phyloP scores from a whole-genome alignment of 371 early-diverging fungal genomes.

The Lichtheimia corymbifera region DNA sequence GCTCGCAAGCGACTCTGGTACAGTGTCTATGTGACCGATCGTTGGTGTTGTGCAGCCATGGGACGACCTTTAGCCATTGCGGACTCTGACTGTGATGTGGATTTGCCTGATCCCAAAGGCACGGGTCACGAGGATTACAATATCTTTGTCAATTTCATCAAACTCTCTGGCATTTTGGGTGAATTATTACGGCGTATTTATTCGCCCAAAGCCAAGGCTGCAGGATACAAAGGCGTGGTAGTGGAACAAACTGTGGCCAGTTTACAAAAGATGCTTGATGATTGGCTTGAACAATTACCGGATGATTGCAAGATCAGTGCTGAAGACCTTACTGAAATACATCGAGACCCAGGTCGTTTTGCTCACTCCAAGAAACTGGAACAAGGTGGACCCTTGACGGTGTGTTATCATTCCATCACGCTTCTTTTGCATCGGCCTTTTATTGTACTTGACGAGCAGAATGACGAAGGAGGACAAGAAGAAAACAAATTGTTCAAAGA shows the following conservation, averaged over 20 bases:
- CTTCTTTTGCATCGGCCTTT: constrained; percentile 59
- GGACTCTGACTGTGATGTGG: constrained; percentile 52
- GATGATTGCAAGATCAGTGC: constrained; percentile 20
- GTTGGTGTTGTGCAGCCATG: constrained; percentile 49
- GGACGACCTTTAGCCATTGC: constrained; percentile 48
- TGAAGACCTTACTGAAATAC: constrained; percentile 13
- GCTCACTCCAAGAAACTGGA: constrained; percentile 8
- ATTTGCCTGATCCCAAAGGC: constrained; percentile 28
- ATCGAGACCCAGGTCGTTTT: constrained; percentile 13
- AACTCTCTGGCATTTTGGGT: constrained; percentile 43
- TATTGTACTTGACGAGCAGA: constrained; percentile 24
- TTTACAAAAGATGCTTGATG: constrained; percentile 31
- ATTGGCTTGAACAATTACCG: constrained; percentile 39
- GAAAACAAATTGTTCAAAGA: constrained; percentile 36
- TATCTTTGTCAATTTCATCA: constrained; percentile 41
- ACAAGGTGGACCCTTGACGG: constrained; percentile 48
- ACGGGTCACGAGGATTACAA: constrained; percentile 23
- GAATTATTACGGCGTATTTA: constrained; percentile 44
- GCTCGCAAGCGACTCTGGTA: constrained; percentile 42
- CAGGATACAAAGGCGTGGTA: constrained; percentile 23
- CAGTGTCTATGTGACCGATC: constrained; percentile 38
- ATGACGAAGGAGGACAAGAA: constrained; percentile 19
- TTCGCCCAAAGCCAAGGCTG: constrained; percentile 42
- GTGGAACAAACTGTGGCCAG: constrained; percentile 31
- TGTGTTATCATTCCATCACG: constrained; percentile 38